phyloP scores from a whole-genome alignment of 148 eudicot species.

The Salicornia ramosissima region DNA sequence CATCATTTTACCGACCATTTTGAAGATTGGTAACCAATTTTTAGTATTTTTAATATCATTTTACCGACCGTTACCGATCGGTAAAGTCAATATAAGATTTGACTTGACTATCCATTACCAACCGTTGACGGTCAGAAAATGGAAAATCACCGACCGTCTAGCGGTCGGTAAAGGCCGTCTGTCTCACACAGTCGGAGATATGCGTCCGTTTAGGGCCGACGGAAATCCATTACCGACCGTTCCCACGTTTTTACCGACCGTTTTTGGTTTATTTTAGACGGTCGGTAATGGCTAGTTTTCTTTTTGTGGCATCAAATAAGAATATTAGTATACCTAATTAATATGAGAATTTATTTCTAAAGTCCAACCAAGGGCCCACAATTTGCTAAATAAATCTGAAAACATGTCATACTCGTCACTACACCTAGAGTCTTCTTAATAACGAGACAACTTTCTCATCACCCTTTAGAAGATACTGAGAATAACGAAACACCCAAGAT shows the following conservation, averaged over 20 bases:
- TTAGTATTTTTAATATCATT: too few relatives aligned
- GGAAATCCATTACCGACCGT: too few relatives aligned
- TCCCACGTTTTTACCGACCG: too few relatives aligned
- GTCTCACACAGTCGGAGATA: not conserved
- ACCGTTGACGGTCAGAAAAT: not conserved
- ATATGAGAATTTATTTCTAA: constrained; percentile 16
- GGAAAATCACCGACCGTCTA: not conserved
- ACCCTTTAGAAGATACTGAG: constrained; percentile 47
- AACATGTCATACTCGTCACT: constrained; percentile 40
- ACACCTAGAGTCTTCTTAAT: constrained; percentile 51
- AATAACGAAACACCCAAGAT: constrained; percentile 53
- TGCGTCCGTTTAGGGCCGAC: not conserved
- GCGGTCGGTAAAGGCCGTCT: not conserved
- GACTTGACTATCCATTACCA: not conserved
- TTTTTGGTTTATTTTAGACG: too few relatives aligned
- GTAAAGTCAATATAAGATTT: not conserved
- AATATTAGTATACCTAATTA: constrained; percentile 19
- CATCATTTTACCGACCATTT: too few relatives aligned
- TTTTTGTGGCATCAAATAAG: constrained; percentile 19
- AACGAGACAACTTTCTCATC: constrained; percentile 52
- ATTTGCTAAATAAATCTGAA: constrained; percentile 26
- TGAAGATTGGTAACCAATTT: too few relatives aligned
- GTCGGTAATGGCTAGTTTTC: too few relatives aligned
- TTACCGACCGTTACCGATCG: not conserved
- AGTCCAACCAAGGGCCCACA: constrained; percentile 28